These are phyloP conservation scores for Porogramme epimiltina DNA, from an alignment of 1,284 basidiomycete genomes.

Conservation along the genomic window DNA sequence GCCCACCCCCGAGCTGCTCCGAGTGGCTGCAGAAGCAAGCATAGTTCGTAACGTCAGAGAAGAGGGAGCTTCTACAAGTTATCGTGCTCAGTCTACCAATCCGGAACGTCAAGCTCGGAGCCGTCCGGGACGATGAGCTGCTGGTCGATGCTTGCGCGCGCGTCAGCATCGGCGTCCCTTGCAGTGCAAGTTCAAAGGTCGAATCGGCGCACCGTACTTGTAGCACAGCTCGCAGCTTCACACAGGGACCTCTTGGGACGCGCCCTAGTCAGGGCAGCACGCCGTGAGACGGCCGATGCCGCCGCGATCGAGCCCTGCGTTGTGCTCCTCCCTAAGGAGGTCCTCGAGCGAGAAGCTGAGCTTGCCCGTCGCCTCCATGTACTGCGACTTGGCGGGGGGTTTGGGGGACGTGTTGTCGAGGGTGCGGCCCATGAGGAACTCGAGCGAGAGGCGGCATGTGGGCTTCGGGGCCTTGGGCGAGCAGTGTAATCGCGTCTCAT, in stretches of 20 bases:
- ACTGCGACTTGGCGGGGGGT: slow-evolving; percentile 78
- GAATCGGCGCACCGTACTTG: slow-evolving; percentile 67
- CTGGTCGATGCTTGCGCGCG: slow-evolving; percentile 70
- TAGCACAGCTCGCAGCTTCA: slow-evolving; percentile 92
- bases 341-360: slow-evolving; percentile 91
- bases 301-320: slow-evolving; percentile 88
- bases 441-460: slow-evolving; percentile 89
- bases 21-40: slow-evolving; percentile 87
- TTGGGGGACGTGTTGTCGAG: slow-evolving; percentile 83
- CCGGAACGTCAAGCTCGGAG: slow-evolving; percentile 85
- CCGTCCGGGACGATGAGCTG: slow-evolving; percentile 87
- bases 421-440: slow-evolving; percentile 89
- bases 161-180: background rate
- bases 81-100: slow-evolving; percentile 88
- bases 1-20: slow-evolving; percentile 65
- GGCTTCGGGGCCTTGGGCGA: slow-evolving; percentile 74
- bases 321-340: slow-evolving; percentile 83
- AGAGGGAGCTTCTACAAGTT: slow-evolving; percentile 90
- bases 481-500: slow-evolving; percentile 71
- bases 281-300: slow-evolving; percentile 91
- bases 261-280: slow-evolving; percentile 87
- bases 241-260: slow-evolving; percentile 79
- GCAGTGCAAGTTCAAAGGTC: background rate
- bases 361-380: slow-evolving; percentile 63
- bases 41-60: slow-evolving; percentile 80